phyloP scores from a whole-genome alignment of 139 green algal genomes.

The Pseudopediastrum boryanum region DNA sequence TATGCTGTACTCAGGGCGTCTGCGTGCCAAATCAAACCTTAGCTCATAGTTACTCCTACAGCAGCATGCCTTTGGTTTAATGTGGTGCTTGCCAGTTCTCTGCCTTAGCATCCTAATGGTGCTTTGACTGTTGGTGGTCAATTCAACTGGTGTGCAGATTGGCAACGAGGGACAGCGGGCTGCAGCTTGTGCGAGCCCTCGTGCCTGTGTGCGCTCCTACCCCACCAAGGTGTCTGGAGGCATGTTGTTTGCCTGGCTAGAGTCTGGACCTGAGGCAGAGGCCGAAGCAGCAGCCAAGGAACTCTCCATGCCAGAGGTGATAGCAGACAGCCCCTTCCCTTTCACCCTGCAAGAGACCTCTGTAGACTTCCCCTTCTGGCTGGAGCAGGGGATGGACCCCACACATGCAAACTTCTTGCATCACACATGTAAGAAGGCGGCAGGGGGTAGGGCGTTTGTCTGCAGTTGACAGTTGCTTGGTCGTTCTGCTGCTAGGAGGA shows the following conservation, averaged over 20 bases:
- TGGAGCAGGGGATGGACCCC: constrained; percentile 52
- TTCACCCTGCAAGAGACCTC: constrained; percentile 7
- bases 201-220: constrained; percentile 40
- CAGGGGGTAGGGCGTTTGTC: not conserved
- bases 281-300: constrained; percentile 13
- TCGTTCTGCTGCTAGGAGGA: too few relatives aligned
- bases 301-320: constrained; percentile 14
- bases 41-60: too few relatives aligned
- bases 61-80: too few relatives aligned
- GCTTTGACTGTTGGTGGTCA: too few relatives aligned
- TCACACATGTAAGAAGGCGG: constrained; percentile 28
- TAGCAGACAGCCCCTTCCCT: too few relatives aligned
- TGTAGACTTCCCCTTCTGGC: constrained; percentile 41
- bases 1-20: too few relatives aligned
- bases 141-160: constrained; percentile 38
- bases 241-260: constrained; percentile 45
- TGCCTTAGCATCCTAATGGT: too few relatives aligned
- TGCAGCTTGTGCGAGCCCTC: constrained; percentile 14
- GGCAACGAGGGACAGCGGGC: constrained; percentile 11
- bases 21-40: too few relatives aligned
- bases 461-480: not conserved
- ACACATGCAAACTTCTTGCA: constrained; percentile 51
- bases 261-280: constrained; percentile 28
- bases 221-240: constrained; percentile 24
- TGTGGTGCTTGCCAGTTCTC: too few relatives aligned